Percentiles rank a stretch among this genome's conserved stretches.
Conservation (phyloP, 257 asterid species). For the Capsicum chinense region DNA sequence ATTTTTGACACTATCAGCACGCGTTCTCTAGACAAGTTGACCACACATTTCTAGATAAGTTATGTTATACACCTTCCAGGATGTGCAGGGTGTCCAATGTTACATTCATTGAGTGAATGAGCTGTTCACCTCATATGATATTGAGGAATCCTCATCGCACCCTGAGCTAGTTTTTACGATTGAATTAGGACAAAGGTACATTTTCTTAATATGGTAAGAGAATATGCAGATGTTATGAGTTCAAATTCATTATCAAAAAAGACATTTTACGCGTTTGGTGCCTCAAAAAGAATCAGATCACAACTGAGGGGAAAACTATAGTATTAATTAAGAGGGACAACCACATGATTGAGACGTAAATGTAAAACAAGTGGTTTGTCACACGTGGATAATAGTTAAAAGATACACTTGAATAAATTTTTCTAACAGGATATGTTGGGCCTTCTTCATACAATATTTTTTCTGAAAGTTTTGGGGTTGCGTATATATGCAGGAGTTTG, state of each 20-base stretch:
- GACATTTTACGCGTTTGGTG: neutral
- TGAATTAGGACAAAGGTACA: neutral
- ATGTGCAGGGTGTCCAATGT: too few species aligned
- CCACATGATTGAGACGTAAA: neutral
- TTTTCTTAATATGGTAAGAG: neutral
- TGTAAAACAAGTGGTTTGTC: neutral
- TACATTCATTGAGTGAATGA: neutral
- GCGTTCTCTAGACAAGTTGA: too few species aligned
- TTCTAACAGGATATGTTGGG: too few species aligned
- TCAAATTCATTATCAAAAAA: neutral
- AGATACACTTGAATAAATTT: neutral
- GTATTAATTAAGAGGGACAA: neutral
- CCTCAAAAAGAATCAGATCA: neutral
- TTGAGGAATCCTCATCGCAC: neutral
- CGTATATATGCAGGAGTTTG: conserved; percentile 68
- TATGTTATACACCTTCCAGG: neutral
- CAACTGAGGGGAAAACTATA: neutral
- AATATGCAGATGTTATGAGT: neutral
- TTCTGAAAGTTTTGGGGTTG: neutral
- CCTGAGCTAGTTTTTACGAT: neutral
- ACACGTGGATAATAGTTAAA: neutral
- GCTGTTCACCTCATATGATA: neutral
- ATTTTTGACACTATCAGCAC: too few species aligned
- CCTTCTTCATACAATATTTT: neutral
- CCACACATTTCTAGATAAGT: too few species aligned